These are phyloP conservation scores for Apophysomyces variabilis DNA, from an alignment of 371 early-diverging fungal genomes.

Conservation along the genomic window DNA sequence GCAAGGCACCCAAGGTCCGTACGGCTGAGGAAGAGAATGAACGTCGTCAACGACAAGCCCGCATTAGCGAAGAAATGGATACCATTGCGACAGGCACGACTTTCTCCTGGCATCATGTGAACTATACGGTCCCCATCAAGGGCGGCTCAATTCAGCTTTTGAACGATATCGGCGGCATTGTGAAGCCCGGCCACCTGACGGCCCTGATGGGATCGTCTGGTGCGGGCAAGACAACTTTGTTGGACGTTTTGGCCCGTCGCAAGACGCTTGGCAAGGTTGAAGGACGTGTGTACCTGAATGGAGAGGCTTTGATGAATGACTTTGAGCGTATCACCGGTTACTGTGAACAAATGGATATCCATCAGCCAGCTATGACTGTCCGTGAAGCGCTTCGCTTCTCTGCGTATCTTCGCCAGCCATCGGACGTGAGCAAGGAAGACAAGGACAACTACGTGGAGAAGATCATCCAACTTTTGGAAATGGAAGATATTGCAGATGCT, in stretches of 20 bases:
- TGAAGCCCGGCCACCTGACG: constrained; percentile 71
- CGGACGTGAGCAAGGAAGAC: constrained; percentile 52
- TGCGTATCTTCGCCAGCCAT: constrained; percentile 67
- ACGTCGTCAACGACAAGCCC: constrained; percentile 32
- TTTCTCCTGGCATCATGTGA: constrained; percentile 55
- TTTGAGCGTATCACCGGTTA: constrained; percentile 80
- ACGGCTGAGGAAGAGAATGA: constrained; percentile 30
- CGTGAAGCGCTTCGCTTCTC: constrained; percentile 74
- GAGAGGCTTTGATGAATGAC: constrained; percentile 41
- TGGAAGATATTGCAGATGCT: constrained; percentile 61
- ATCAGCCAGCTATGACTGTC: constrained; percentile 58
- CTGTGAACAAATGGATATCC: constrained; percentile 86
- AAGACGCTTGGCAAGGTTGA: constrained; percentile 76
- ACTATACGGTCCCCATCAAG: constrained; percentile 57
- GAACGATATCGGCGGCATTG: constrained; percentile 52
- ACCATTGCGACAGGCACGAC: constrained; percentile 43
- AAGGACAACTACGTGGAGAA: constrained; percentile 67
- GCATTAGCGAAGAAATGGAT: constrained; percentile 29
- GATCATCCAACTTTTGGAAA: constrained; percentile 65
- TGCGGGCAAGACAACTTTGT: constrained; percentile 85
- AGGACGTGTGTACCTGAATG: constrained; percentile 69
- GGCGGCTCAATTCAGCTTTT: constrained; percentile 51
- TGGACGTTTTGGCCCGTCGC: constrained; percentile 79
- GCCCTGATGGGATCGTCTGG: constrained; percentile 87
- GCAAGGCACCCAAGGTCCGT: constrained; percentile 26